phyloP scores from a whole-genome alignment of 2,329 filamentous ascomycete genomes.

The Neurospora crassa region DNA sequence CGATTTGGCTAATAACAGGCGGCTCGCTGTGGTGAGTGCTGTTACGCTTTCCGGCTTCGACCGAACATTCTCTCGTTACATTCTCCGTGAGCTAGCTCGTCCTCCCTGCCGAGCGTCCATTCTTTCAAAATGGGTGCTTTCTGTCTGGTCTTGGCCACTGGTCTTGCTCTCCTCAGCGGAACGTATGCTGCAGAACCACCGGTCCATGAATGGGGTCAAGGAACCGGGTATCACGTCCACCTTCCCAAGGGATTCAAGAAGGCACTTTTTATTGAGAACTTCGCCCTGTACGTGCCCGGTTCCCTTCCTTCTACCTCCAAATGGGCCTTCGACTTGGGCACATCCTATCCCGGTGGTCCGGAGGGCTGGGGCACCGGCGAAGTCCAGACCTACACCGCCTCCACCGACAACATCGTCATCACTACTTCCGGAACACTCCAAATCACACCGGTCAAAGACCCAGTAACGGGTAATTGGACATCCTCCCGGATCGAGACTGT shows the following conservation, averaged over 20 bases:
- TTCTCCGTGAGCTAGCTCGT: not conserved
- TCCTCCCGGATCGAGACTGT: slow-evolving; percentile 34
- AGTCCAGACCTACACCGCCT: slow-evolving; percentile 34
- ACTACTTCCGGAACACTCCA: slow-evolving; percentile 19
- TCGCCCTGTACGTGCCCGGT: slow-evolving; percentile 20
- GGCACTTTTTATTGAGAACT: slow-evolving; percentile 18
- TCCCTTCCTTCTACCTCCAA: slow-evolving; percentile 28
- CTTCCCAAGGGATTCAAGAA: not conserved
- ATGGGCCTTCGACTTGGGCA: slow-evolving; percentile 36
- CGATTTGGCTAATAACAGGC: not conserved
- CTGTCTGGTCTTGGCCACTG: not conserved
- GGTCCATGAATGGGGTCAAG: not conserved
- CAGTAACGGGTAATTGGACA: slow-evolving; percentile 27
- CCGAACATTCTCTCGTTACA: not conserved
- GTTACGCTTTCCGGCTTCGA: not conserved
- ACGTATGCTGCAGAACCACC: not conserved
- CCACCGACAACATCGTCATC: slow-evolving; percentile 30
- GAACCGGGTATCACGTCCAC: not conserved
- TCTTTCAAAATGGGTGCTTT: not conserved
- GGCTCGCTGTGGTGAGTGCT: not conserved
- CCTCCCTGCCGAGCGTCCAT: not conserved
- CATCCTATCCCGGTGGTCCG: slow-evolving; percentile 34
- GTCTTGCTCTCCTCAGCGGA: not conserved
- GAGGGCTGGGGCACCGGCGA: slow-evolving; percentile 40
- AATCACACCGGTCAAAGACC: slow-evolving; percentile 20